Evolutionary conservation across 2,329 filamentous ascomycete genomes (phyloP).

Genomic region (Corynespora cassiicola): DNA sequence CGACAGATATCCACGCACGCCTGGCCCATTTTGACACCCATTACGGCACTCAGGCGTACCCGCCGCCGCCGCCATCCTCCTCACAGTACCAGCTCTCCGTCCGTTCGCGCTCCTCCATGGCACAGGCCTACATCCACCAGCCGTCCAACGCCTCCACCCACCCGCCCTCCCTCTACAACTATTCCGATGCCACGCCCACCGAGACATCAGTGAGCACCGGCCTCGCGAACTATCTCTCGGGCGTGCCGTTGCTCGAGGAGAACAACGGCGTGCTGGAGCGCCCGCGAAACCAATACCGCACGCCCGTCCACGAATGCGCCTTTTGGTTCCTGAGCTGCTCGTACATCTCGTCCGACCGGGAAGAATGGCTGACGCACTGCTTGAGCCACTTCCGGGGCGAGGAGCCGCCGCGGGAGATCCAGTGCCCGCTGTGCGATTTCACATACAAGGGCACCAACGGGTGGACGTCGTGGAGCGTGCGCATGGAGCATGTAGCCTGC

Average conservation of each 20-base stretch:
- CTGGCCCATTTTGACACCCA: conserved; percentile 35
- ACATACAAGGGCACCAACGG: conserved; percentile 17
- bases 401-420: conserved; percentile 33
- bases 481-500: conserved; percentile 37
- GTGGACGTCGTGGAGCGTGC: conserved; percentile 24
- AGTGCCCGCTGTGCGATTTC: conserved; percentile 43
- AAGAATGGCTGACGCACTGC: conserved; percentile 40
- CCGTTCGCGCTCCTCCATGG: conserved; percentile 37
- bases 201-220: conserved; percentile 35
- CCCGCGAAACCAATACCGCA: conserved; percentile 9
- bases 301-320: conserved; percentile 34
- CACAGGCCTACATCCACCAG: conserved; percentile 37
- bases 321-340: conserved; percentile 43
- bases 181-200: conserved; percentile 29
- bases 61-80: no score
- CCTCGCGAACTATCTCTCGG: conserved; percentile 25
- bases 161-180: conserved; percentile 32
- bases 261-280: conserved; percentile 34
- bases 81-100: conserved; percentile 16
- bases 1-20: conserved; percentile 32
- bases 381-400: conserved; percentile 40
- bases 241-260: conserved; percentile 32
- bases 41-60: no score
- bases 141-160: conserved; percentile 21
- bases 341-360: conserved; percentile 22